Evolutionary conservation across 129 eudicot genomes (phyloP).

Genomic region (Rutidosis leptorrhynchoides): DNA sequence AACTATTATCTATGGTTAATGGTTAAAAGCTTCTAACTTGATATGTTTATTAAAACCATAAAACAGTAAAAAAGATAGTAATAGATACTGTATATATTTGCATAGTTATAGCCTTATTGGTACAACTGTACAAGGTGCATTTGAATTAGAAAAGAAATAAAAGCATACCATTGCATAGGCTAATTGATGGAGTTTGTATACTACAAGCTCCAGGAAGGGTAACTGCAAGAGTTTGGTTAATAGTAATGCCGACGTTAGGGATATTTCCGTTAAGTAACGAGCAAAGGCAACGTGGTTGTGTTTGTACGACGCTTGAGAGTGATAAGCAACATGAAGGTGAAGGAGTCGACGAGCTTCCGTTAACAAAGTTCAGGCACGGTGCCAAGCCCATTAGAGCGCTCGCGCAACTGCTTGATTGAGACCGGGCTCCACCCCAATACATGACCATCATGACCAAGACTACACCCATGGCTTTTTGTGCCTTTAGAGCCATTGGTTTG

Average conservation of each 20-base stretch:
- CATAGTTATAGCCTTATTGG: neutral
- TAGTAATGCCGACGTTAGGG: slow-evolving; percentile 43
- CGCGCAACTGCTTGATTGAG: slow-evolving; percentile 46
- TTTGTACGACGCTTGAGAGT: slow-evolving; percentile 39
- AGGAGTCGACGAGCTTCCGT: slow-evolving; percentile 44
- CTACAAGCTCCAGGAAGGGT: slow-evolving; percentile 57
- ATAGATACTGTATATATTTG: neutral
- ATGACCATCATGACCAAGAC: slow-evolving; percentile 37
- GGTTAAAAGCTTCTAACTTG: too few relatives aligned
- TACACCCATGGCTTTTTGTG: slow-evolving; percentile 19
- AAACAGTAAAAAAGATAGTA: too few relatives aligned
- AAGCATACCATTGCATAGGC: slow-evolving; percentile 55
- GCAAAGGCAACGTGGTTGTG: slow-evolving; percentile 70
- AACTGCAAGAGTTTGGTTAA: slow-evolving; percentile 63
- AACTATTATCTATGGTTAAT: too few relatives aligned
- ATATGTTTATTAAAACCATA: too few relatives aligned
- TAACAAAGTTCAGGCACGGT: slow-evolving; percentile 45
- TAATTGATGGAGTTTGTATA: slow-evolving; percentile 61
- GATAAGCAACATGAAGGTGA: slow-evolving; percentile 46
- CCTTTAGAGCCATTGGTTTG: slow-evolving; percentile 39
- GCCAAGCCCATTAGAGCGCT: slow-evolving; percentile 43
- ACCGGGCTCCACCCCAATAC: slow-evolving; percentile 37
- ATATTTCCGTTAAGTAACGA: slow-evolving; percentile 42
- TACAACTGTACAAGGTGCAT: neutral
- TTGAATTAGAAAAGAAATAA: too few relatives aligned